Evolutionary conservation across 192 early-diverging fungal genomes (phyloP), one percentile per base, ranked within the genome.

Genomic region (Coemansia javaensis): DNA sequence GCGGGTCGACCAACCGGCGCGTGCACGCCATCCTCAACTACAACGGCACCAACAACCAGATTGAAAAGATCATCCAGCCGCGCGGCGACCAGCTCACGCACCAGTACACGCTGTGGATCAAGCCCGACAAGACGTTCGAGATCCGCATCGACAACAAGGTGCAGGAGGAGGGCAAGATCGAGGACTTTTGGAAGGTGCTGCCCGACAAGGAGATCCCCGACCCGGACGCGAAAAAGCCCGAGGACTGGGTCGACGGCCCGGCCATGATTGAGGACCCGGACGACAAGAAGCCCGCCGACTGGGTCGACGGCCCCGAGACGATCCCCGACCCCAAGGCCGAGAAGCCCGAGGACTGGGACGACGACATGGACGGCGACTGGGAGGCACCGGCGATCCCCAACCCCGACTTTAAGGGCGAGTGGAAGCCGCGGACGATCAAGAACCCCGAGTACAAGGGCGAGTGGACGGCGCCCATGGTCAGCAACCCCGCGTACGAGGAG

Each of bases 331-430:
- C 90, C 34, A 79, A 89, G 2, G 90, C 89, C 40, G 63, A 57
- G 40, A 89, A 90, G 75, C 92, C 93, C 28, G 90, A 87, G 45
- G 90, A 94, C 60, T 97, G 92, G 91, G 87, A 89, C 51, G 89
- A 90, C 50, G 94, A 97, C 47, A 82, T 90, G 76, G 94, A 98
- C 72, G 96, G 96, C 50, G 91, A 93, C 18, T 98, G 93, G 92
- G 87, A 88, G 65, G 80, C 95, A 17, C 90, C 93, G 16, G 66
- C 83, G 47, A 69, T 96, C 37, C 54, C 82, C 33, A 98, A 94
- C 81, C 92, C 93, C 34, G 86, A 88, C 24, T 94, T 81, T 69
- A 79, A 82, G 66, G 92, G 92, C 18, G 69, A 80, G 62, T 98
- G 93, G 93, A 74, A 67, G 50, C 73, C 85, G 39, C 86, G 87